Percentiles rank a stretch among this genome's conserved stretches.
phyloP scores from a whole-genome alignment of 257 asterid genomes.

The Catharanthus roseus region DNA sequence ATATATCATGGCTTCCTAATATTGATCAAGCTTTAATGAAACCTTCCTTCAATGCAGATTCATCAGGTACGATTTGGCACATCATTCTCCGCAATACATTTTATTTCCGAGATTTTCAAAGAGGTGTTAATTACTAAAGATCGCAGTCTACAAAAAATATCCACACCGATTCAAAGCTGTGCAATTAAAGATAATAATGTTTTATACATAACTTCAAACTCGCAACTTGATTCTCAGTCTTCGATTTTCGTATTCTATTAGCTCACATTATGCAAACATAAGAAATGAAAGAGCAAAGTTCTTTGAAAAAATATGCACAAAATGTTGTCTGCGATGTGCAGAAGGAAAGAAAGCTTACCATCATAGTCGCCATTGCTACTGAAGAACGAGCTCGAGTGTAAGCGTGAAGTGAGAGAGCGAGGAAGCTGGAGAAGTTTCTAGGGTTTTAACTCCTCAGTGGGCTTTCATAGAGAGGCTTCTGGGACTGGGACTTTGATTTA shows the following conservation, averaged over 20 bases:
- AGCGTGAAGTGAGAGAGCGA: not conserved
- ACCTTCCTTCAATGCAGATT: not conserved
- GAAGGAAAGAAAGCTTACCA: slow-evolving; percentile 15
- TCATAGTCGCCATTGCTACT: slow-evolving; percentile 25
- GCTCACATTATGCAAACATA: not conserved
- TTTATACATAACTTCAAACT: not conserved
- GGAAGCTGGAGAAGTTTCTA: not conserved
- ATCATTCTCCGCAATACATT: not conserved
- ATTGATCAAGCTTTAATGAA: not conserved
- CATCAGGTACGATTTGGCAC: not conserved
- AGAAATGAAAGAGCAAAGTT: not conserved
- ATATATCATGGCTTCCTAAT: not conserved
- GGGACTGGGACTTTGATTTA: not conserved
- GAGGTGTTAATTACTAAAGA: not conserved
- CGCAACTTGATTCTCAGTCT: not conserved
- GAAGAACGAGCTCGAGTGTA: not conserved
- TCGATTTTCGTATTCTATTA: not conserved
- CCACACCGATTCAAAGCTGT: not conserved
- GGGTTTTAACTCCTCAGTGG: slow-evolving; percentile 18
- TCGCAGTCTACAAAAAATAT: too few relatives aligned
- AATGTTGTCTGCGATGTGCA: too few relatives aligned
- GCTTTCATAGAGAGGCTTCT: not conserved
- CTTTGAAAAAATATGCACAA: too few relatives aligned
- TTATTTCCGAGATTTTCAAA: not conserved
- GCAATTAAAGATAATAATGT: not conserved